Evolutionary conservation across 192 early-diverging fungal species (phyloP).

Genomic region (Podila clonocystis): DNA sequence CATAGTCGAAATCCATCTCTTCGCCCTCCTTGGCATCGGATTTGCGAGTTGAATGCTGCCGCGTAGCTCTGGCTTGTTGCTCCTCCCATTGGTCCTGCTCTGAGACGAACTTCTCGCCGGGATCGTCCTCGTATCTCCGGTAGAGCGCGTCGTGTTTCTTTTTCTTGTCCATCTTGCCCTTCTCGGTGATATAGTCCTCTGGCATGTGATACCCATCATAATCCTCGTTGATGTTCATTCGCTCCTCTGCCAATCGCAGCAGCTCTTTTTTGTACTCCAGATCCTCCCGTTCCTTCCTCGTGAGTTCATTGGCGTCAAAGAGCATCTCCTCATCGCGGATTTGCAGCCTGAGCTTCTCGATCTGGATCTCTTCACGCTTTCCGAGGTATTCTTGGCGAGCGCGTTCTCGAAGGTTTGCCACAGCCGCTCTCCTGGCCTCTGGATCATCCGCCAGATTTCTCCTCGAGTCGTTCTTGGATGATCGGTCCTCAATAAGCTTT

Average conservation of each 20-base stretch:
- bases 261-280: constrained; percentile 88
- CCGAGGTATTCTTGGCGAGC: constrained; percentile 93
- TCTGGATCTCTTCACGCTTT: constrained; percentile 83
- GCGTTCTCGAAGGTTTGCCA: constrained; percentile 84
- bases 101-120: constrained; percentile 70
- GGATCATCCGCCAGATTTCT: constrained; percentile 87
- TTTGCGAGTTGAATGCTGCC: constrained; percentile 63
- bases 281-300: constrained; percentile 78
- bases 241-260: constrained; percentile 85
- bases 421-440: constrained; percentile 70
- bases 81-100: constrained; percentile 97
- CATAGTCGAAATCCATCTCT: constrained; percentile 88
- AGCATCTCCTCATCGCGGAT: constrained; percentile 90
- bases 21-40: constrained; percentile 55
- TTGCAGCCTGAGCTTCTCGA: constrained; percentile 79
- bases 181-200: constrained; percentile 97
- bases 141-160: constrained; percentile 91
- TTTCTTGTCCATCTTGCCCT: constrained; percentile 96
- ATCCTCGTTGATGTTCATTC: constrained; percentile 79
- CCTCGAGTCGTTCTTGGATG: constrained; percentile 70
- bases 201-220: constrained; percentile 89
- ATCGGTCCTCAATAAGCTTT: constrained; percentile 79
- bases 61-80: constrained; percentile 77
- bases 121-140: constrained; percentile 87
- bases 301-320: constrained; percentile 79